These are phyloP conservation scores for Orbilia oligospora DNA, from an alignment of 2,329 filamentous ascomycete genomes.

Conservation along the genomic window DNA sequence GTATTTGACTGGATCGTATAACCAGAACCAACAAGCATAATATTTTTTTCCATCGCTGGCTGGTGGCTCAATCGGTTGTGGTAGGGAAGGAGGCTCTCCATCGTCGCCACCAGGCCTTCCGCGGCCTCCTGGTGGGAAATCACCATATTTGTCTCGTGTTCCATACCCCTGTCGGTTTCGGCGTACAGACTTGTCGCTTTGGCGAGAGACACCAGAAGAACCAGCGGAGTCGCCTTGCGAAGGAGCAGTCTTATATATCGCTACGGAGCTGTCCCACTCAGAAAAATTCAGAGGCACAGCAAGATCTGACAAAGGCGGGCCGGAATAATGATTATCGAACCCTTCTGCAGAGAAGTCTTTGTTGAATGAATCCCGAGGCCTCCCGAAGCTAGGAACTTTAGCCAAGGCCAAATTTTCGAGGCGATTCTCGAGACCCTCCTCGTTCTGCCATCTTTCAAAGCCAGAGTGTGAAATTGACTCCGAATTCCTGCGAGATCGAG, in stretches of 20 bases:
- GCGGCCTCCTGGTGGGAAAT: conserved; percentile 29
- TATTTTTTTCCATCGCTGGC: conserved; percentile 52
- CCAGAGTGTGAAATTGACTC: conserved; percentile 20
- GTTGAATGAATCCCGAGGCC: conserved; percentile 5
- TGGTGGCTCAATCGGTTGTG: conserved; percentile 52
- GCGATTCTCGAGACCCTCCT: conserved; percentile 28
- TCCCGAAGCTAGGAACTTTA: conserved; percentile 15
- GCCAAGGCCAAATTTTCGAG: conserved; percentile 35
- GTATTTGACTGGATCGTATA: conserved; percentile 48
- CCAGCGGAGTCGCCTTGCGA: conserved; percentile 31
- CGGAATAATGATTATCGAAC: conserved; percentile 15
- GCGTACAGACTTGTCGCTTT: conserved; percentile 26
- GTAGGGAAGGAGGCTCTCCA: conserved; percentile 41
- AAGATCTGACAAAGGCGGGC: conserved; percentile 9
- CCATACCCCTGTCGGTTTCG: conserved; percentile 32
- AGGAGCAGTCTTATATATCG: conserved; percentile 35
- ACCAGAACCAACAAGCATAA: conserved; percentile 58
- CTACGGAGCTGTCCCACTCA: conserved; percentile 36
- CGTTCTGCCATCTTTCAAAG: conserved; percentile 38
- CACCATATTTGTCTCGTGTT: not conserved
- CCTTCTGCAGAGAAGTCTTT: not conserved
- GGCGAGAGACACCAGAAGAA: conserved; percentile 45
- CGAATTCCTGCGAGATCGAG: conserved; percentile 36
- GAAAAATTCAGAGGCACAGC: conserved; percentile 25
- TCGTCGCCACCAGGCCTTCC: conserved; percentile 44